Evolutionary conservation across 192 early-diverging fungal genomes (phyloP).

Genomic region (Rhizophagus clarus): DNA sequence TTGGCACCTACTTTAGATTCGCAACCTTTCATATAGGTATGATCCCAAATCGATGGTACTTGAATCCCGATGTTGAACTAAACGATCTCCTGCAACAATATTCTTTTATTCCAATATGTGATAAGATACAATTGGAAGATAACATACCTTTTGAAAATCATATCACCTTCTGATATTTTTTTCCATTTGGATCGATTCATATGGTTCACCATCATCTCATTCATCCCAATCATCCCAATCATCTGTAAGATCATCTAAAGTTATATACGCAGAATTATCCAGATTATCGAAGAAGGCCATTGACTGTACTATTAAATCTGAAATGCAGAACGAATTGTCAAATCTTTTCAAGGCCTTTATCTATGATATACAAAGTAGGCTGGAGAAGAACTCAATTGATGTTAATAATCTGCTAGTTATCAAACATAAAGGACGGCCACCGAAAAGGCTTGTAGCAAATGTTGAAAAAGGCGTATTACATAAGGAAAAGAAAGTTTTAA

Average conservation of each 20-base stretch:
- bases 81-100: too few species aligned
- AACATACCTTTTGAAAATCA: too few species aligned
- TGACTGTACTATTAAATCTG: background rate
- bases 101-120: too few species aligned
- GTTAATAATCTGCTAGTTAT: background rate
- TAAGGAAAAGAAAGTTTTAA: too few species aligned
- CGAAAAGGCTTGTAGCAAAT: too few species aligned
- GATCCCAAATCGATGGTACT: background rate
- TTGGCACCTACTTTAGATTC: background rate
- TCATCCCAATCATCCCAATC: background rate
- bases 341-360: background rate
- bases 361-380: too few species aligned
- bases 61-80: too few species aligned
- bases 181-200: background rate
- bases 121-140: too few species aligned
- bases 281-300: background rate
- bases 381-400: background rate
- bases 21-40: background rate
- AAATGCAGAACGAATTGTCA: background rate
- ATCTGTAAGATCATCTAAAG: background rate
- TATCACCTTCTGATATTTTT: too few species aligned
- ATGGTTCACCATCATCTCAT: too few species aligned
- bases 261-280: background rate
- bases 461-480: background rate
- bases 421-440: background rate